Evolutionary conservation across 106 monocot species (phyloP).

Genomic region (Iris macrosiphon): DNA sequence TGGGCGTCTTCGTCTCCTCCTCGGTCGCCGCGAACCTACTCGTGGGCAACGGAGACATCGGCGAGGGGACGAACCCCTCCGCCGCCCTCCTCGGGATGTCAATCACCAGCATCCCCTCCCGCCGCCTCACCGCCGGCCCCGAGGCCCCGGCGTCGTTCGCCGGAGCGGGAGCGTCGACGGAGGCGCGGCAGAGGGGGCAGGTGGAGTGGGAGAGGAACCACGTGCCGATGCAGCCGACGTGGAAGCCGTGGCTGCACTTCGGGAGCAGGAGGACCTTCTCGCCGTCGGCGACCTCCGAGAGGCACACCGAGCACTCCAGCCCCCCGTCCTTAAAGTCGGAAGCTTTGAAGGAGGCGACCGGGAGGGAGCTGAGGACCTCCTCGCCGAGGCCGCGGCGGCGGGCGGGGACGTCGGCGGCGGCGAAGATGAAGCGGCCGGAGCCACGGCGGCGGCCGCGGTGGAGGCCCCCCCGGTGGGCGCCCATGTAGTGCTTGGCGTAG

Average conservation of each 20-base stretch:
- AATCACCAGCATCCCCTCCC: conserved; percentile 14
- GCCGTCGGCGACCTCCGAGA: conserved; percentile 22
- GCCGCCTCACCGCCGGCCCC: neutral
- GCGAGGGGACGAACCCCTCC: conserved; percentile 2
- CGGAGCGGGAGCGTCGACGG: neutral
- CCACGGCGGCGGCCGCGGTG: conserved; percentile 10
- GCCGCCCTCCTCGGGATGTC: conserved; percentile 6
- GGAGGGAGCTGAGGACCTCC: conserved; percentile 11
- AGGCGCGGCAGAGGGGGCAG: conserved; percentile 51
- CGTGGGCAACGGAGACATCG: conserved; percentile 4
- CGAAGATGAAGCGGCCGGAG: conserved; percentile 8
- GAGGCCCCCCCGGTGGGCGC: neutral
- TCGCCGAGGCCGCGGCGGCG: conserved; percentile 15
- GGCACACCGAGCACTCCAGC: conserved; percentile 33
- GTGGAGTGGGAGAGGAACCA: conserved; percentile 55
- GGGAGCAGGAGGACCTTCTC: conserved; percentile 39
- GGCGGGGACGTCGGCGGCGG: neutral
- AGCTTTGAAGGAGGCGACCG: conserved; percentile 5
- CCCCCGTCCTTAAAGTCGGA: conserved; percentile 19
- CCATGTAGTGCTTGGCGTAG: conserved; percentile 30
- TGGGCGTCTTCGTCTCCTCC: conserved; percentile 6
- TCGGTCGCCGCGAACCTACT: neutral
- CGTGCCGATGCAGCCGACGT: conserved; percentile 56
- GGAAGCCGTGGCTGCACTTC: conserved; percentile 56
- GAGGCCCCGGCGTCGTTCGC: neutral